phyloP scores from a whole-genome alignment of 2,329 filamentous ascomycete species.

The Alternaria infectoria region DNA sequence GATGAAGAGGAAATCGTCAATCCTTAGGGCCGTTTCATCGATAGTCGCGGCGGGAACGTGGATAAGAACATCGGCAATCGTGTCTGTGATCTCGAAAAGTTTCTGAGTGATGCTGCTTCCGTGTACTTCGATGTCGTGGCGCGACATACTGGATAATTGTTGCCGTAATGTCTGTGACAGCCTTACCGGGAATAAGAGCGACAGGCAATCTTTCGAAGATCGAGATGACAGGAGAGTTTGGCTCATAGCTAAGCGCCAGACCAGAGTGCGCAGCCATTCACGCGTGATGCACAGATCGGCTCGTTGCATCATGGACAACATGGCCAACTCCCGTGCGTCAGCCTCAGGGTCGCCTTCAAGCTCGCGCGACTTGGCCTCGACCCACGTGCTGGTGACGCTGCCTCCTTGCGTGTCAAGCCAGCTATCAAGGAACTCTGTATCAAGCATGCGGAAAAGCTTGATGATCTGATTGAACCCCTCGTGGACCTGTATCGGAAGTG shows the following conservation, averaged over 20 bases:
- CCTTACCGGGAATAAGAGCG: conserved; percentile 54
- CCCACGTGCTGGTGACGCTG: conserved; percentile 50
- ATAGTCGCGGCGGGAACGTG: conserved; percentile 57
- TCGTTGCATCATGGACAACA: conserved; percentile 53
- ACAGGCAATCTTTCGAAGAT: conserved; percentile 47
- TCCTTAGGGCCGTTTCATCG: conserved; percentile 55
- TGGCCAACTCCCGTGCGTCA: conserved; percentile 48
- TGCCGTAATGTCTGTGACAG: conserved; percentile 53
- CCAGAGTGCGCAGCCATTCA: conserved; percentile 57
- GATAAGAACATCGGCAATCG: conserved; percentile 64
- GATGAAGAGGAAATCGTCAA: conserved; percentile 62
- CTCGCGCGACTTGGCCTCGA: conserved; percentile 55
- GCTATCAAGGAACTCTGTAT: conserved; percentile 53
- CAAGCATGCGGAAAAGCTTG: conserved; percentile 53
- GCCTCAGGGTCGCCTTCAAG: conserved; percentile 48
- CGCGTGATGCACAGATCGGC: conserved; percentile 59
- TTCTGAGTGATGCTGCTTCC: conserved; percentile 65
- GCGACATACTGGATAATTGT: conserved; percentile 51
- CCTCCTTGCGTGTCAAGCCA: conserved; percentile 51
- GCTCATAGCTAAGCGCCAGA: conserved; percentile 59
- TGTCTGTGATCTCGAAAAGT: conserved; percentile 66
- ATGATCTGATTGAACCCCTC: conserved; percentile 55
- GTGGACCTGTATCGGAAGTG: conserved; percentile 49
- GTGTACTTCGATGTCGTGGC: conserved; percentile 60
- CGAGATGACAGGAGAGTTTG: conserved; percentile 53